Conservation (phyloP, 352 stramenopile genomes). For the Globisporangium splendens region DNA sequence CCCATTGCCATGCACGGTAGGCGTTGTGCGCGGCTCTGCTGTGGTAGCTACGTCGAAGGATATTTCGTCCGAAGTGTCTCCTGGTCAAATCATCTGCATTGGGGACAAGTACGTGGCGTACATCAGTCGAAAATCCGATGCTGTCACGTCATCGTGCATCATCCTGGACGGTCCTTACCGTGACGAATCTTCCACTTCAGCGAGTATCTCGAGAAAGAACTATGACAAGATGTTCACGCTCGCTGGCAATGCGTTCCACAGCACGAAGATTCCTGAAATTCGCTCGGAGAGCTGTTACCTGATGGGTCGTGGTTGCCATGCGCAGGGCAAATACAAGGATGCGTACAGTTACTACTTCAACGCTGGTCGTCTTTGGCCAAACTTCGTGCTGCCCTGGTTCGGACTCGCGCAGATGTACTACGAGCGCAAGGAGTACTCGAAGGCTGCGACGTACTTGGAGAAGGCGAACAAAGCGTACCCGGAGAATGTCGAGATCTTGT, state of each 20-base stretch:
- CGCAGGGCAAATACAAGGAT: conserved; percentile 92
- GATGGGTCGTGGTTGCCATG: conserved; percentile 94
- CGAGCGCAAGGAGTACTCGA: conserved; percentile 81
- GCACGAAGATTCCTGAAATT: conserved; percentile 88
- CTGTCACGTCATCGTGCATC: conserved; percentile 62
- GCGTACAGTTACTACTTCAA: conserved; percentile 97
- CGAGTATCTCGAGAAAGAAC: conserved; percentile 81
- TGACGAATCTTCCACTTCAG: conserved; percentile 56
- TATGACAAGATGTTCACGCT: conserved; percentile 91
- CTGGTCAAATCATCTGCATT: conserved; percentile 92
- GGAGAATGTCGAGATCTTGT: conserved; percentile 84
- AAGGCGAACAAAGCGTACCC: conserved; percentile 89
- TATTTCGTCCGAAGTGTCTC: conserved; percentile 83
- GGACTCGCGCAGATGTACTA: conserved; percentile 89
- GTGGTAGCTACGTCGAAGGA: conserved; percentile 86
- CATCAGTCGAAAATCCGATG: conserved; percentile 63
- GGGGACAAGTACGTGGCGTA: conserved; percentile 90
- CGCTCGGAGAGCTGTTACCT: conserved; percentile 96
- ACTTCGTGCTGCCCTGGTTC: conserved; percentile 86
- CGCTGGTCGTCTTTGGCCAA: conserved; percentile 83
- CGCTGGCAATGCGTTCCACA: conserved; percentile 85
- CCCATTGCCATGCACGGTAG: conserved; percentile 82
- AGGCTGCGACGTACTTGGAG: conserved; percentile 81
- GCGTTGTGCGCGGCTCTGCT: conserved; percentile 81
- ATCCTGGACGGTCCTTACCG: conserved; percentile 79